Evolutionary conservation across 768 basidiomycete species (phyloP), one percentile per base, ranked within the genome.

Genomic region (Stropharia rugosoannulata): DNA sequence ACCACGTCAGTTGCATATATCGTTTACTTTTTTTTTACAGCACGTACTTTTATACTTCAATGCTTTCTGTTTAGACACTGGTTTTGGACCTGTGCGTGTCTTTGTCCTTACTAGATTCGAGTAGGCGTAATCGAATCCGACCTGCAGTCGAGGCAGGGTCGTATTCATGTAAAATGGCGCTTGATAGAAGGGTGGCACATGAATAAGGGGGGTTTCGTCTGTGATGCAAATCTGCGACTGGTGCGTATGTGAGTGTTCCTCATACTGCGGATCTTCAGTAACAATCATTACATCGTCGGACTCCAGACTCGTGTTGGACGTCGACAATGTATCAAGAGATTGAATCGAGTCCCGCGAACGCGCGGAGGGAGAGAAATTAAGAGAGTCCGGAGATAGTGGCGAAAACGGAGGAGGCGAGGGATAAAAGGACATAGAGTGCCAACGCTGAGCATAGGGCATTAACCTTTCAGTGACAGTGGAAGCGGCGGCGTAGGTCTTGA

Each of bases 31-130:
- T 4, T 22, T 0, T 16, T 35, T 22, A 32, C 13, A 18, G 11
- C 54, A 66, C 75, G 15, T 51, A 79, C 79, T 80, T 59, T 77
- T 79, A 58, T 74, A 78, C 40, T 75, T 74, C 32, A 70, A 52
- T 10, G 65, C 58, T 54, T 76, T 75, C 38, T 71, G 68, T 53
- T 71, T 70, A 32, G 63, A 59, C 29, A 62, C 62, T 15, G 70
- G 58, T 51, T 68, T 66, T 35, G 69, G 58, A 29, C 61, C 51
- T 10, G 52, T 50, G 35, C 70, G 64, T 4, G 65, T 51, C 35
- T 56, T 61, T 47, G 49, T 39, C 37, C 48, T 57, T 37, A 59
- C 47, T 15, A 43, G 36, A 15, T 40, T 54, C 15, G 60, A 50
- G 45, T 59, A 59, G 42, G 55, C 51, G 44, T 59, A 62, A 36